phyloP scores from a whole-genome alignment of 2,329 filamentous ascomycete genomes.

The Sphaerulina vaccinii region DNA sequence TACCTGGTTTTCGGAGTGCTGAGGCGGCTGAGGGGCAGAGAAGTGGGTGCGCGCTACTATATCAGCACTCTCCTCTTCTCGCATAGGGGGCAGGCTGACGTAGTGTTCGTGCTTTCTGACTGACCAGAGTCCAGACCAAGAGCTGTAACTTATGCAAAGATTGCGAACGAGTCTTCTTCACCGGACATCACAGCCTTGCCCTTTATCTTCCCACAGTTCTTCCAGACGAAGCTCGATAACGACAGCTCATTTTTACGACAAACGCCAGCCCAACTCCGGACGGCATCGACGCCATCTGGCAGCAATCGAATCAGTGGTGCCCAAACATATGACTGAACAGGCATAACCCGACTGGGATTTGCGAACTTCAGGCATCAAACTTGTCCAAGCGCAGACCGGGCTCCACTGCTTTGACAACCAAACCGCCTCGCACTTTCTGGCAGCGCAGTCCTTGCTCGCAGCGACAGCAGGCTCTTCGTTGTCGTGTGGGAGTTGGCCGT shows the following conservation, averaged over 20 bases:
- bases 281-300: neutral
- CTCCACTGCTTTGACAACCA: conserved; percentile 1
- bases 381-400: conserved; percentile 3
- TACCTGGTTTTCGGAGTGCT: neutral
- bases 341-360: conserved; percentile 2
- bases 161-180: neutral
- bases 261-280: neutral
- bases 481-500: conserved; percentile 4
- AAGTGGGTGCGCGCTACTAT: neutral
- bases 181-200: neutral
- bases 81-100: neutral
- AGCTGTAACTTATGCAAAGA: neutral
- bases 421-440: neutral
- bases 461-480: neutral
- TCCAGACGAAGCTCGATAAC: neutral
- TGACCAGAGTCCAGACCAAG: neutral
- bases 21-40: neutral
- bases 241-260: neutral
- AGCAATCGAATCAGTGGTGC: conserved; percentile 1
- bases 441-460: conserved; percentile 9
- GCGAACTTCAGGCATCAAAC: conserved; percentile 13
- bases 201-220: neutral
- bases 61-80: neutral
- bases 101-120: neutral
- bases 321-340: conserved; percentile 4